Evolutionary conservation across 2,329 filamentous ascomycete species (phyloP), one percentile per base, ranked within the genome.

Genomic region (Cytospora piceicola): DNA sequence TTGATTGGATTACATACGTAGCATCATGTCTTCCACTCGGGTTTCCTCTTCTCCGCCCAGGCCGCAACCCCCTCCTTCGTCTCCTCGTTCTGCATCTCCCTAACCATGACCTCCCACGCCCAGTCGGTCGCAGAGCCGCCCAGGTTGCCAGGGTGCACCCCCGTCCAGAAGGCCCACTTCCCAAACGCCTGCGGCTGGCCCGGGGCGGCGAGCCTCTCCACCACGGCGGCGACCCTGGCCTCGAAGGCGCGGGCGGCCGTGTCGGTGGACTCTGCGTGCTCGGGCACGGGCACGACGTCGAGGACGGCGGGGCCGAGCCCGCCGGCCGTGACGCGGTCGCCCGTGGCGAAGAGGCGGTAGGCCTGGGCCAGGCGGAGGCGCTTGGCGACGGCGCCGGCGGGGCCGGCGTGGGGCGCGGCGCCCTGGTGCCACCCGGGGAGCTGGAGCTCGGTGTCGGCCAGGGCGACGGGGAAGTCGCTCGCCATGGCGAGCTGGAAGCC

Each of bases 151-250:
- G 75, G 63, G 1, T 69, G 68, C n/a, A 71, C 53, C 69, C 76
- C 75, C 8, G 74, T 72, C 75, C 75, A 76, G 59, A 71, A 77
- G 0, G 74, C 74, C 75, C 75, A 77, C 69, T 77, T 77, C 3
- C 73, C 75, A 55, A 77, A 64, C 4, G 75, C 75, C 66, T 72
- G 73, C 17, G 73, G 69, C 68, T 75, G 75, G 9, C 69, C 74
- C 4, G 73, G 63, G 4, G 68, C 39, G 4, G 66, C 71, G 32
- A 75, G 63, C 64, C 68, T 69, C 15, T 62, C 58, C 11, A 71
- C 70, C 24, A 76, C 65, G 53, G 70, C 68, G 8, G 58, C 67
- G 9, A 76, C 73, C 22, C 72, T 71, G 0, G 34, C 65, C 59
- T 72, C 70, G 12, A 76, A 68, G 32, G 70, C 68, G 2, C 56